A percentile compares a stretch with the other conserved stretches of the same genome.
Conservation (phyloP, 768 basidiomycete genomes). For the Lactarius akahatsu region DNA sequence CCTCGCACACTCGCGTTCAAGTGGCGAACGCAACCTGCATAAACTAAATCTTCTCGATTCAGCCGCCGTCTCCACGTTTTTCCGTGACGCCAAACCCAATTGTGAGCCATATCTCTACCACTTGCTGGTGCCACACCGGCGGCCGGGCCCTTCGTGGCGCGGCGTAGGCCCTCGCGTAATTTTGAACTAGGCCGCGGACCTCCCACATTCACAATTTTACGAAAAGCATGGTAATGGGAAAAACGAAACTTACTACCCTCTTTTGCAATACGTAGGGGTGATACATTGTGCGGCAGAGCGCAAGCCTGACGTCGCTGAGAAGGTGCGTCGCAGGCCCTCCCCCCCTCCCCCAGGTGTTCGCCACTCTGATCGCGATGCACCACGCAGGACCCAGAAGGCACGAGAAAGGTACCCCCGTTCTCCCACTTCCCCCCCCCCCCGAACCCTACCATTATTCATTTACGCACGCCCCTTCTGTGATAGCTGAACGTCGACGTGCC, state of each 20-base stretch:
- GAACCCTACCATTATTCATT: background rate
- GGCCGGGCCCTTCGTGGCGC: background rate
- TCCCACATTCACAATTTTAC: background rate
- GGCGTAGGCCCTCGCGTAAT: background rate
- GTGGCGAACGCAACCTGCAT: conserved; percentile 41
- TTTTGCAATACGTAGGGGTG: conserved; percentile 52
- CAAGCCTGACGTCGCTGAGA: conserved; percentile 89
- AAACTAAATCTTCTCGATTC: conserved; percentile 69
- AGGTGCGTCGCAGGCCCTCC: conserved; percentile 46
- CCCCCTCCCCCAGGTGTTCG: background rate
- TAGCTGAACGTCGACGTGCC: conserved; percentile 86
- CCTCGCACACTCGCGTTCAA: conserved; percentile 69
- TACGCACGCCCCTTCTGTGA: background rate
- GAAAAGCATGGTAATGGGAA: too few relatives aligned
- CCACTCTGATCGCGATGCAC: background rate
- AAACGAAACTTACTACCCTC: conserved; percentile 6
- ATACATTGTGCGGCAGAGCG: conserved; percentile 96
- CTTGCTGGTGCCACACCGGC: background rate
- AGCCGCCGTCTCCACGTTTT: conserved; percentile 51
- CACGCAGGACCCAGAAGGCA: conserved; percentile 63
- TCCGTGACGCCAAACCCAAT: conserved; percentile 60
- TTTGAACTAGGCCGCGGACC: background rate
- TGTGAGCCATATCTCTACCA: conserved; percentile 47
- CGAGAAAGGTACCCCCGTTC: conserved; percentile 50
- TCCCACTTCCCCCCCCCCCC: background rate